These are phyloP conservation scores for Solanum lycopersicoides DNA, from an alignment of 257 asterid species.

Conservation along the genomic window DNA sequence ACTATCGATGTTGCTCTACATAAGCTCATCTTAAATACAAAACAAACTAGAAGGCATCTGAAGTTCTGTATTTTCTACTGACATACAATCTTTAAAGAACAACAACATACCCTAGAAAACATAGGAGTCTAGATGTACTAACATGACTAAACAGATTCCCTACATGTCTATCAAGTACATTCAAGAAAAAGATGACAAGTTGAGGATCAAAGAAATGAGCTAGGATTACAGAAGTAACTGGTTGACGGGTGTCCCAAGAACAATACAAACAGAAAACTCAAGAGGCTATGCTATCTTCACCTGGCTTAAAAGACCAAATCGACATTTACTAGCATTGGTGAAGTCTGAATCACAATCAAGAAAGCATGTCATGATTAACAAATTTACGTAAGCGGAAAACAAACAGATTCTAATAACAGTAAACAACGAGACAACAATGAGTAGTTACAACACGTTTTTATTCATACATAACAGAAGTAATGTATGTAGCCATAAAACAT, in stretches of 20 bases:
- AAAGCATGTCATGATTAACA: not conserved
- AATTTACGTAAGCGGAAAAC: not conserved
- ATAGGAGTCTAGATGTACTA: not conserved
- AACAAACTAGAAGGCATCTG: not conserved
- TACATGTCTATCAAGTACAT: not conserved
- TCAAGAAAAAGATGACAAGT: not conserved
- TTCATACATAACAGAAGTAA: not conserved
- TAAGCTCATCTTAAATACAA: not conserved
- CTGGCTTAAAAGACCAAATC: not conserved
- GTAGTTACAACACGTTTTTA: not conserved
- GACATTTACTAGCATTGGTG: not conserved
- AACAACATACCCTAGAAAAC: not conserved
- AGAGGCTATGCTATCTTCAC: not conserved
- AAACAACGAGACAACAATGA: not conserved
- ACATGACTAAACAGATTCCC: not conserved
- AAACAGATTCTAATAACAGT: not conserved
- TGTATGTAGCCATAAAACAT: not conserved
- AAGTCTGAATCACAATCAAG: not conserved
- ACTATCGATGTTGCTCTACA: not conserved
- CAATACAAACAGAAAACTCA: not conserved
- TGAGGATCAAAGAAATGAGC: not conserved
- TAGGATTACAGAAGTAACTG: not conserved
- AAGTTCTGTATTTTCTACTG: not conserved
- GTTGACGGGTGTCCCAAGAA: not conserved
- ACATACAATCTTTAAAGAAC: not conserved